Evolutionary conservation across 768 basidiomycete species (phyloP).

Genomic region (Basidioascus undulatus): DNA sequence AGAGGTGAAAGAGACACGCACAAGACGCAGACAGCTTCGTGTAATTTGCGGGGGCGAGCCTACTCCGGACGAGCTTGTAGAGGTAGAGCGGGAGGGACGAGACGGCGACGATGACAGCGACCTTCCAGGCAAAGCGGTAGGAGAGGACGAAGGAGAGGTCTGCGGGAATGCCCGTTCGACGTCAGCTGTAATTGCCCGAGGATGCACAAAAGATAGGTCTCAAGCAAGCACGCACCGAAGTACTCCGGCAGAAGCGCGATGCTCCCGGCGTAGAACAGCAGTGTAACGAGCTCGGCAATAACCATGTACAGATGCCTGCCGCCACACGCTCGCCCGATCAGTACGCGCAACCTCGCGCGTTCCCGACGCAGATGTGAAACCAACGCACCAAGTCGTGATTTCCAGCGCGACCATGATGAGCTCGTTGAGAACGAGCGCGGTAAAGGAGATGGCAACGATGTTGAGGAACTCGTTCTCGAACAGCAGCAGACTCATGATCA

Average conservation of each 20-base stretch:
- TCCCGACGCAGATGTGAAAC: not conserved
- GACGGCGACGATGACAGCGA: slow-evolving; percentile 79
- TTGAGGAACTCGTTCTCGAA: slow-evolving; percentile 96
- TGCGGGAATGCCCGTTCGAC: slow-evolving; percentile 18
- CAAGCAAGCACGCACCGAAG: slow-evolving; percentile 41
- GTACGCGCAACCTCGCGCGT: not conserved
- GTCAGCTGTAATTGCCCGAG: not conserved
- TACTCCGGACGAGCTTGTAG: slow-evolving; percentile 62
- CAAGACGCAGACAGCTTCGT: slow-evolving; percentile 39
- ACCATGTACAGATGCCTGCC: slow-evolving; percentile 79
- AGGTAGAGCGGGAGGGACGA: slow-evolving; percentile 78
- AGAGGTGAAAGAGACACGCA: not conserved
- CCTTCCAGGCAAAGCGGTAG: slow-evolving; percentile 72
- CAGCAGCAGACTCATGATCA: slow-evolving; percentile 86
- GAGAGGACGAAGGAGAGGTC: slow-evolving; percentile 85
- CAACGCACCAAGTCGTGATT: slow-evolving; percentile 71
- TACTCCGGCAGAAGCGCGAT: slow-evolving; percentile 89
- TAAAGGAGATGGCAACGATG: slow-evolving; percentile 95
- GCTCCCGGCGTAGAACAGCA: slow-evolving; percentile 66
- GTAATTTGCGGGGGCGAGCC: slow-evolving; percentile 74
- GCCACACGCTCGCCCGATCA: not conserved
- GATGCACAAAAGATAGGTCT: slow-evolving; percentile 3
- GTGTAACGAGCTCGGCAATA: slow-evolving; percentile 65
- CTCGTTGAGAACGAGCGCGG: slow-evolving; percentile 82
- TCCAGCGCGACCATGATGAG: slow-evolving; percentile 97